Evolutionary conservation across 495 filamentous ascomycete genomes (phyloP).

Genomic region (Trypethelium eluteriae): DNA sequence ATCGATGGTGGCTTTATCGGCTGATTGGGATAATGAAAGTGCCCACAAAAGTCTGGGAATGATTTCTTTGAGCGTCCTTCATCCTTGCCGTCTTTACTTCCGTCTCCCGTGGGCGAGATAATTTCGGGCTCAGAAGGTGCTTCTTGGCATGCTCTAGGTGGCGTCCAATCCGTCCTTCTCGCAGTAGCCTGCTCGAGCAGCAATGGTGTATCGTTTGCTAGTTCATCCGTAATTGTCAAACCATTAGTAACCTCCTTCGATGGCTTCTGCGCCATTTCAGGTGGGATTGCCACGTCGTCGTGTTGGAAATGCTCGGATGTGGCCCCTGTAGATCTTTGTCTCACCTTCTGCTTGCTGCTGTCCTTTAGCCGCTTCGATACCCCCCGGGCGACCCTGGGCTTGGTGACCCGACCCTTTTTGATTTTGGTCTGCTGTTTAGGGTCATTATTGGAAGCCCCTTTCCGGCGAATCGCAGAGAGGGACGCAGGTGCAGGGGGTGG

Average conservation of each 20-base stretch:
- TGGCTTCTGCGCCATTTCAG: neutral
- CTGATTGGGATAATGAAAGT: constrained; percentile 13
- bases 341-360: constrained; percentile 10
- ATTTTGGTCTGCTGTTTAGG: constrained; percentile 19
- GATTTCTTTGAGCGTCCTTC: constrained; percentile 2
- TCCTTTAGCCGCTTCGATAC: neutral
- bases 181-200: constrained; percentile 43
- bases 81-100: neutral
- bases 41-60: constrained; percentile 14
- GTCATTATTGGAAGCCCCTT: neutral
- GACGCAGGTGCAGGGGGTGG: neutral
- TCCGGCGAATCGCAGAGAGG: neutral
- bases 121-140: neutral
- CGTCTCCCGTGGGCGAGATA: neutral
- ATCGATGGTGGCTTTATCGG: constrained; percentile 18
- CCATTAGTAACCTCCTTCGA: neutral
- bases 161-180: constrained; percentile 53
- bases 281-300: neutral
- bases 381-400: constrained; percentile 15
- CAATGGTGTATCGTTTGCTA: constrained; percentile 1
- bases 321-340: constrained; percentile 6
- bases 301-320: constrained; percentile 13
- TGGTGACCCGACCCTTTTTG: constrained; percentile 24
- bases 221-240: neutral
- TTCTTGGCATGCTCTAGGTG: constrained; percentile 26